Conservation (phyloP, 139 green algal genomes). For the Spirogloea muscicola region DNA sequence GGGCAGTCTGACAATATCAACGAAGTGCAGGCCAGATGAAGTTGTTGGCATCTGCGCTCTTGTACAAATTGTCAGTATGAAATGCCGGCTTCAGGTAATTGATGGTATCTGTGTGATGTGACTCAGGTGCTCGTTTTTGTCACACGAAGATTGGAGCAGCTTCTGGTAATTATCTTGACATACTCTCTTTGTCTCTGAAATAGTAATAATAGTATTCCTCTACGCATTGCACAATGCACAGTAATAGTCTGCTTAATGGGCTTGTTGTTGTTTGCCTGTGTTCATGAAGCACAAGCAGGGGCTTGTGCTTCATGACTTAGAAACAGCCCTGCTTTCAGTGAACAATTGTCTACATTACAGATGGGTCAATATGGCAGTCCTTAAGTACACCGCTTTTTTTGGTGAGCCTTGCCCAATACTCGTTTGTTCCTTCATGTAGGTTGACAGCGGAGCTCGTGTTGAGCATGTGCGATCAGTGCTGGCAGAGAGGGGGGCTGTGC, state of each 20-base stretch:
- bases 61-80: too few species aligned
- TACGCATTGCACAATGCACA: neutral
- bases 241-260: neutral
- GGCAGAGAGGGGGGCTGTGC: conserved; percentile 68
- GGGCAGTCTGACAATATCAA: too few species aligned
- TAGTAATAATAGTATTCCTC: neutral
- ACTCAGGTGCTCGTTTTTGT: conserved; percentile 67
- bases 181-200: neutral
- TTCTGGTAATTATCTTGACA: conserved; percentile 57
- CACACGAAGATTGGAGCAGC: conserved; percentile 81
- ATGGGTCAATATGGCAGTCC: too few species aligned
- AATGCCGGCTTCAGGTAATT: too few species aligned
- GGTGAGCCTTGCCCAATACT: neutral
- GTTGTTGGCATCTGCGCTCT: too few species aligned
- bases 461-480: conserved; percentile 82
- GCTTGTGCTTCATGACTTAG: too few species aligned
- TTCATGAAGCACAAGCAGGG: neutral
- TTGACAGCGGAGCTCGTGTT: conserved; percentile 60
- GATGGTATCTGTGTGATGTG: too few species aligned
- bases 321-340: too few species aligned
- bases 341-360: too few species aligned
- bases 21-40: too few species aligned
- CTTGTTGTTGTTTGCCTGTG: neutral
- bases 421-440: neutral
- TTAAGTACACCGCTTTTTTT: too few species aligned